Base-by-base conservation (phyloP, 345 rosid species). In the Lepidium africanum region DNA sequence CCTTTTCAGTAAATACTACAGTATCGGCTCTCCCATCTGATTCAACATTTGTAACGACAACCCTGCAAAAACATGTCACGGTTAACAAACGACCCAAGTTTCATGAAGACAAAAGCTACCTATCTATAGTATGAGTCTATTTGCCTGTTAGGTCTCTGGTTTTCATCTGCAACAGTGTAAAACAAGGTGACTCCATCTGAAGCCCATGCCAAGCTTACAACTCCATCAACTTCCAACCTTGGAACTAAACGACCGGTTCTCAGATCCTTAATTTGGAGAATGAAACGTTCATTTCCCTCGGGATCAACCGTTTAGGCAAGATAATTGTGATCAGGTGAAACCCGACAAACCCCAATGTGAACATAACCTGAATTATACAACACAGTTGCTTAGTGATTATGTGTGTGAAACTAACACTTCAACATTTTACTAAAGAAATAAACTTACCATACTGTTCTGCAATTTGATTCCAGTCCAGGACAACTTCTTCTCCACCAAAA, bases 201-300 rank as follows among this genome's bases (percentile, higher is more conserved):
- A 81, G 89, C 93, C 96, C 96, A 92, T 8, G 96, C 96, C 87
- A 92, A 64, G 78, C 90, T 92, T 63, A 90, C 90, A 72, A 87
- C 91, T 16, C 96, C 85, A 62, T 79, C 74, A 57, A 63, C 83
- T 54, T 76, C 77, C 70, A 76, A 66, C 80, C 83, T 76, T 37
- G 82, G 80, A 79, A 90, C 72, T 15, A 79, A 67, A 50, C 25
- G 25, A 54, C 86, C 87, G 48, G 50, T 81, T 69, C 75, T 78
- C 32, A 92, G 83, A 80, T 89, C 93, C 83, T 90, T 86, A 76
- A 92, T 79, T 36, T 86, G 93, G 76, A 92, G 91, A 60, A 75
- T 65, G 75, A 86, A 92, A 37, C 77, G 82, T 65, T 92, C 98
- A 70, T 70, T 54, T 40, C 96, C 98, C 36, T 81, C 64, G 13